Percentiles rank a stretch among this genome's conserved stretches.
Conservation (phyloP, 2,329 filamentous ascomycete genomes). For the Xylaria sp. region DNA sequence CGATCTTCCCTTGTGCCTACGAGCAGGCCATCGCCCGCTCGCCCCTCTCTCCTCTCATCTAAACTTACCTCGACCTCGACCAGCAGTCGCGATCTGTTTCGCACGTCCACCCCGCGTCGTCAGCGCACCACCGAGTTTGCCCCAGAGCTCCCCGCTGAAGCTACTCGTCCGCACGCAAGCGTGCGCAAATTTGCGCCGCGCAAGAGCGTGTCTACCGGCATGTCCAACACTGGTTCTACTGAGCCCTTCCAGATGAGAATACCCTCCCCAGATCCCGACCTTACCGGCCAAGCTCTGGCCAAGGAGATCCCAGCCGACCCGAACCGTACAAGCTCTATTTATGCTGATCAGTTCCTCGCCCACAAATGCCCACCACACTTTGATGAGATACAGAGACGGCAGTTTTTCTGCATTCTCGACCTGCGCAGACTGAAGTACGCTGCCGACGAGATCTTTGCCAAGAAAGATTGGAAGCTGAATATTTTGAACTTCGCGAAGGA, state of each 20-base stretch:
- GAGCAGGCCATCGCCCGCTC: conserved; percentile 44
- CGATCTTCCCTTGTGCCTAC: conserved; percentile 51
- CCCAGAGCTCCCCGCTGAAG: conserved; percentile 46
- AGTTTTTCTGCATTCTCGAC: conserved; percentile 73
- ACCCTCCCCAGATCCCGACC: conserved; percentile 64
- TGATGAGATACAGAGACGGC: conserved; percentile 68
- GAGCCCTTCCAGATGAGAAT: conserved; percentile 70
- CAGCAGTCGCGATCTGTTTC: conserved; percentile 48
- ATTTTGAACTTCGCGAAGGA: conserved; percentile 72
- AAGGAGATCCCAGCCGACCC: conserved; percentile 65
- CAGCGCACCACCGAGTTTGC: conserved; percentile 47
- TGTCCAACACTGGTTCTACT: conserved; percentile 61
- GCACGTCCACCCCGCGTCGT: conserved; percentile 46
- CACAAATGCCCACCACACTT: conserved; percentile 68
- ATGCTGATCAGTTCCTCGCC: conserved; percentile 68
- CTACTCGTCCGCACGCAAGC: conserved; percentile 40
- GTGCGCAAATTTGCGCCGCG: conserved; percentile 48
- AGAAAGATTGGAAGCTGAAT: conserved; percentile 72
- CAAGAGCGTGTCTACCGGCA: conserved; percentile 60
- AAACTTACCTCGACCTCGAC: conserved; percentile 41
- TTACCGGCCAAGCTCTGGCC: conserved; percentile 66
- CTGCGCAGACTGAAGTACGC: conserved; percentile 70
- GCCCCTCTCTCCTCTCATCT: conserved; percentile 38
- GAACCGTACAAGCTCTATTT: conserved; percentile 64
- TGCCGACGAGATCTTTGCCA: conserved; percentile 68